Conservation (phyloP, 345 rosid genomes). For the Sonneratia caseolaris region DNA sequence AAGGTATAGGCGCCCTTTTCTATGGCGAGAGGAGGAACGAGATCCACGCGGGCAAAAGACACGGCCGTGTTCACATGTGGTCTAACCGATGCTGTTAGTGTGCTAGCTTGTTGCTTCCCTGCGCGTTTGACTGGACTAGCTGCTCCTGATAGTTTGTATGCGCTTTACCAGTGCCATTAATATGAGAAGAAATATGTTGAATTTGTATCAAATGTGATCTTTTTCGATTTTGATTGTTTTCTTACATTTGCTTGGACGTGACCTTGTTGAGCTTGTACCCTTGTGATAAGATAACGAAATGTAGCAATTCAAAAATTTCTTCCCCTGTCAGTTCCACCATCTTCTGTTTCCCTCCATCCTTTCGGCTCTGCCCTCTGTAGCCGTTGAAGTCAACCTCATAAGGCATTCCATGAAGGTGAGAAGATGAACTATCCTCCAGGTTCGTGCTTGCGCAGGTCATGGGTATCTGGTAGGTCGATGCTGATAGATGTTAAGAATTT, state of each 20-base stretch:
- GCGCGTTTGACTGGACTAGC: background rate
- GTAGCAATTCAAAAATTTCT: background rate
- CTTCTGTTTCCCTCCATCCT: background rate
- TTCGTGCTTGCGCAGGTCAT: too few species aligned
- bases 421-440: too few species aligned
- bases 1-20: slow-evolving; percentile 56
- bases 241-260: background rate
- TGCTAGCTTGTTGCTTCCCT: background rate
- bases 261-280: background rate
- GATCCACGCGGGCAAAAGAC: slow-evolving; percentile 52
- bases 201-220: background rate
- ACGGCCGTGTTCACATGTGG: slow-evolving; percentile 59
- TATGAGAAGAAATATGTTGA: background rate
- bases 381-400: too few species aligned
- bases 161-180: background rate
- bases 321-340: background rate
- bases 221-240: background rate
- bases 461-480: too few species aligned
- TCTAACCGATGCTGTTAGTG: slow-evolving; percentile 27
- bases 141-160: background rate
- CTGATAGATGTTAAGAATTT: too few species aligned
- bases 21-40: slow-evolving; percentile 57
- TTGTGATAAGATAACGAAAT: background rate
- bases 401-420: too few species aligned
- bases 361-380: too few species aligned